Base-by-base conservation (phyloP, 495 filamentous ascomycete genomes). In the Friedmanniomyces simplex region DNA sequence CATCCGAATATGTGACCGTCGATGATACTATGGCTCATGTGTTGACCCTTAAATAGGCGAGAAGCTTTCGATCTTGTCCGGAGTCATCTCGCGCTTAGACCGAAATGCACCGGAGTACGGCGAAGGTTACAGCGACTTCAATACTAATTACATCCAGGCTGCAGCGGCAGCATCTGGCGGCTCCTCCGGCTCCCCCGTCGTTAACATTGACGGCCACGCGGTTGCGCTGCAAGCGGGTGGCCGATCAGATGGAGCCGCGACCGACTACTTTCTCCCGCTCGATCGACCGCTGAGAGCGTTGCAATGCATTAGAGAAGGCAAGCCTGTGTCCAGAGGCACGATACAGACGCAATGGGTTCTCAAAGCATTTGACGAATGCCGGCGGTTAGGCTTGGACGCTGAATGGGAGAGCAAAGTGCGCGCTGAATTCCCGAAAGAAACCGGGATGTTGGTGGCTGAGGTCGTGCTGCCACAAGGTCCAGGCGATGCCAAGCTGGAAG, bases 141-240 rank as follows among this genome's bases (percentile, higher is more conserved):
- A 98, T 68, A 98, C 93, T 34, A 96, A 96, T 70, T 99, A 99
- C 71, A 97, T 97, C 60, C 93, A 99, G 76, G 93, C 93, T 58
- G 94, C 91, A 14, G 93, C 93, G 26, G 91, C 93, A 7, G 93
- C 93, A 12, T 96, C 88, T 69, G 93, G 93, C 55, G 93, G 93
- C 62, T 95, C 89, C 72, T 97, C 94, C 11, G 93, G 93, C 26
- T 93, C 87, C 82, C 93, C 93, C 0, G 93, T 99, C 1, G 91
- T 99, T 57, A 94, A 97, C 66, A 84, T 96, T 36, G 88, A 95
- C 68, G 93, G 93, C 1, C 84, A 85, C 69, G 94, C 89, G 16
- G 83, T 99, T 50, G 93, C 93, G 46, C 73, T 99, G 59, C 93
- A 99, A 74, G 93, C 93, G 36, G 93, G 93, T 60, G 93, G 93